Base-by-base conservation (phyloP, 805 yeast species). In the Starmerella floris region DNA sequence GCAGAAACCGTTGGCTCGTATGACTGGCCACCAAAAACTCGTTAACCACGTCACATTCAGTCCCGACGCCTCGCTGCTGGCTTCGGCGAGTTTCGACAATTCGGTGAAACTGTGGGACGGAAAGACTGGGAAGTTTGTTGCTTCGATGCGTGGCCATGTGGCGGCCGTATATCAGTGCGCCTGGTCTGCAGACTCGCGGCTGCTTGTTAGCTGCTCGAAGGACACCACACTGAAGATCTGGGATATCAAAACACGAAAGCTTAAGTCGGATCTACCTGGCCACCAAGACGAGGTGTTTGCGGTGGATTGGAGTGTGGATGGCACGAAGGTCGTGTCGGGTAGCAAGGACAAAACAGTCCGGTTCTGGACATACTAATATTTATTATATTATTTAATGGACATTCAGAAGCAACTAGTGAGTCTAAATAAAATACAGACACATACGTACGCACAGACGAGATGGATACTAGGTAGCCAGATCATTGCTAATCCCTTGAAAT, bases 301-400 rank as follows among this genome's bases (percentile, higher is more conserved):
- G 0, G 95, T 91, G 3, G 98, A 91, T 56, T 91, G 98, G 98
- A 83, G 95, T 66, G 76, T 80, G 43, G 98, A 91, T 59, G 98
- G 98, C 36, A 74, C 73, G 51, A 70, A 79, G 51, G 97, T 91
- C 11, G 94, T 88, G n/a, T 83, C 95, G 59, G 98, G 97, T 19
- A 97, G 98, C 40, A 87, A 85, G 58, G 98, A 91, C 61, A 91
- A 87, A 61, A 80, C 80, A 70, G 85, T 91, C 21, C 72, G 96
- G 56, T 66, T 91, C 45, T 91, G 98, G 98, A 75, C 91, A n/a
- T 66, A 65, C 37, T 51, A 42, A 30, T 22, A 20, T 19, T 9
- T 10, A n/a, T 32, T 11, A 32, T 32, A 9, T 11, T 10, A 32
- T 10, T 32, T 17, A 16, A 17, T 32, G 35, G 5, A 15, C 35